A percentile compares a stretch with the other conserved stretches of the same genome.
Conservation (phyloP, 164 flowering plant species). For the Nymphaea colorata region DNA sequence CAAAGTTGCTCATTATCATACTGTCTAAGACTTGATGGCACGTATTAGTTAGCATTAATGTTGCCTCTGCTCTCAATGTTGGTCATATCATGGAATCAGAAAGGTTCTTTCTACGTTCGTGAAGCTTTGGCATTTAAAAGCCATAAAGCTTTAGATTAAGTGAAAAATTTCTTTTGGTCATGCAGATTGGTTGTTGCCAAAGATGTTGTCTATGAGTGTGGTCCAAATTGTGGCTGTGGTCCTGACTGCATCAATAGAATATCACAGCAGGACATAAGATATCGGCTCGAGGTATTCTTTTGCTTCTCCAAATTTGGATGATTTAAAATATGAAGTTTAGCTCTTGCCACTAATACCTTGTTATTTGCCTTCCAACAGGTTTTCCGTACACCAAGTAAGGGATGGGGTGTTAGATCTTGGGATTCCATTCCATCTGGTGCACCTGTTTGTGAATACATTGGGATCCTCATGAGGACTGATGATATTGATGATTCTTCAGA, state of each 20-base stretch:
- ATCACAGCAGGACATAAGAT: constrained; percentile 57
- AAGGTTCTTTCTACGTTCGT: not conserved
- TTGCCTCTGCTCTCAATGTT: no score
- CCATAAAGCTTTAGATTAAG: not conserved
- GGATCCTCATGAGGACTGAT: constrained; percentile 55
- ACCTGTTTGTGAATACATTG: constrained; percentile 81
- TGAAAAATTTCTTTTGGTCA: not conserved
- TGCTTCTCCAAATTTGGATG: no score
- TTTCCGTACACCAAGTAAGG: constrained; percentile 81
- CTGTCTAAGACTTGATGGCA: no score
- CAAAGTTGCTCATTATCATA: no score
- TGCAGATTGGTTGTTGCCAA: constrained; percentile 71
- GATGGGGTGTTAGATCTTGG: constrained; percentile 97
- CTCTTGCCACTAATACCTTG: not conserved
- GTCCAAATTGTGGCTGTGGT: constrained; percentile 91
- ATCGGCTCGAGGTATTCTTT: constrained; percentile 60
- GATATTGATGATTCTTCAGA: constrained; percentile 44
- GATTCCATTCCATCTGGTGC: constrained; percentile 91
- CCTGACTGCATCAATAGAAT: constrained; percentile 63
- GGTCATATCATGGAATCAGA: no score
- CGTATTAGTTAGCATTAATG: no score
- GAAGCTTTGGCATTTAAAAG: not conserved
- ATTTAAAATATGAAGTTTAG: no score
- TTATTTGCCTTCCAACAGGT: constrained; percentile 31
- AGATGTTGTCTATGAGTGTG: constrained; percentile 86